Evolutionary conservation across 192 early-diverging fungal species (phyloP), one percentile per base, ranked within the genome.

Genomic region (Chytriomyces hyalinus): DNA sequence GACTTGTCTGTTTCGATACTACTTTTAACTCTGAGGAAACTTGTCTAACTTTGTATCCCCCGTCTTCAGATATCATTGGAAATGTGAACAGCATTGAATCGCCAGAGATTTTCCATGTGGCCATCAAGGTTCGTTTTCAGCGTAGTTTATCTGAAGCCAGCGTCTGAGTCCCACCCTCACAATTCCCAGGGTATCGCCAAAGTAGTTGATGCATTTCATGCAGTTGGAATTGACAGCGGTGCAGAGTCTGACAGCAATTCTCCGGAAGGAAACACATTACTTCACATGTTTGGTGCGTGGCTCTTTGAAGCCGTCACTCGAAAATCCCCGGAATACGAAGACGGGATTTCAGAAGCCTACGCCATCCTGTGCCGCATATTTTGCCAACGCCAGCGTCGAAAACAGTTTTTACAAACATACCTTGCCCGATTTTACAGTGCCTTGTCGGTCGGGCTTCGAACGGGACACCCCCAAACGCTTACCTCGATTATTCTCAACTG

Each of bases 261-360:
- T 17, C 80, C 80, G 6, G 83, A 94, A 80, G 92, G 92, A 17
- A 94, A 94, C 68, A 93, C 92, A 0, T 60, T 96, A 8, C 84
- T 96, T 61, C 82, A 90, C 69, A 94, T 95, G 91, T 94, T 94
- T 89, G 93, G 92, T 2, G 67, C 80, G 0, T 94, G 90, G 88
- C 82, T 96, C 8, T 95, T 95, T 86, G 91, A 92, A 46, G 91
- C 91, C 0, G 85, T 81, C 5, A 50, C 73, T 4, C 76, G 78
- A 20, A 13, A 44, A 67, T 62, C 73, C 11, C 85, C 61, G 65
- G 87, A 17, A 61, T 88, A 82, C 73, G 80, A 84, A 49, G 78
- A 75, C n/a, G 92, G 93, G 9, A 85, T 87, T 59, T 89, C 92
- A 1, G 89, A 89, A 67, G 92, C 94, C 4, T 86, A 88, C 80